Conservation (phyloP, 1,284 basidiomycete genomes). For the Puccinia horiana region DNA sequence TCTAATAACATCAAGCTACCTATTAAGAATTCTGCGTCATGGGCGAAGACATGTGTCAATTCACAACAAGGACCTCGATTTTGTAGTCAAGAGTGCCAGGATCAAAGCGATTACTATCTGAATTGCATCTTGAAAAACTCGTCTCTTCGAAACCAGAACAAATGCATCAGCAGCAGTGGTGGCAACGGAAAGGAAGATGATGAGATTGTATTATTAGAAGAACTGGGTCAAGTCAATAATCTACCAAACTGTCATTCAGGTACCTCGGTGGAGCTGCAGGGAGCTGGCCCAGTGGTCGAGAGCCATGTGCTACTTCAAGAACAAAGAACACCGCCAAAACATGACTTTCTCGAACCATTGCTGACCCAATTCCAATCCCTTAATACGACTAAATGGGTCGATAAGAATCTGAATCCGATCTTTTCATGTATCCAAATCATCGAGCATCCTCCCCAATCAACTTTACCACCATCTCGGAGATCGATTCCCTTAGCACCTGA, state of each 20-base stretch:
- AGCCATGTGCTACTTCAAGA: not conserved
- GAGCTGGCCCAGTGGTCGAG: not conserved
- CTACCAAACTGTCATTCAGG: not conserved
- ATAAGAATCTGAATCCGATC: not conserved
- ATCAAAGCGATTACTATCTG: slow-evolving; percentile 33
- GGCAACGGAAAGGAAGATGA: no score
- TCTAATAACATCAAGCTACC: not conserved
- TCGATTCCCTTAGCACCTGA: not conserved
- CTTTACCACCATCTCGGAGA: not conserved
- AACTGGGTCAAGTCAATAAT: not conserved
- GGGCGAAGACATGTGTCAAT: not conserved
- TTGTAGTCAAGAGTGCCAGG: slow-evolving; percentile 31
- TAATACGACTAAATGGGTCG: slow-evolving; percentile 5
- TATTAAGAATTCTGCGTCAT: not conserved
- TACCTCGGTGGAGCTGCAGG: not conserved
- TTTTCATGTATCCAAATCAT: slow-evolving; percentile 17
- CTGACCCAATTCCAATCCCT: slow-evolving; percentile 6
- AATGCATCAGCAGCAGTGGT: no score
- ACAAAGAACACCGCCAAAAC: not conserved
- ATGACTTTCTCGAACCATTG: not conserved
- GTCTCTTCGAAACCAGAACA: not conserved
- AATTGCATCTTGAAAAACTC: not conserved
- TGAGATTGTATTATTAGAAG: not conserved
- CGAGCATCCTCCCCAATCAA: slow-evolving; percentile 6
- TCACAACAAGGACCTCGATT: slow-evolving; percentile 3